Evolutionary conservation across 192 early-diverging fungal species (phyloP).

Genomic region (Entophlyctis luteolus): DNA sequence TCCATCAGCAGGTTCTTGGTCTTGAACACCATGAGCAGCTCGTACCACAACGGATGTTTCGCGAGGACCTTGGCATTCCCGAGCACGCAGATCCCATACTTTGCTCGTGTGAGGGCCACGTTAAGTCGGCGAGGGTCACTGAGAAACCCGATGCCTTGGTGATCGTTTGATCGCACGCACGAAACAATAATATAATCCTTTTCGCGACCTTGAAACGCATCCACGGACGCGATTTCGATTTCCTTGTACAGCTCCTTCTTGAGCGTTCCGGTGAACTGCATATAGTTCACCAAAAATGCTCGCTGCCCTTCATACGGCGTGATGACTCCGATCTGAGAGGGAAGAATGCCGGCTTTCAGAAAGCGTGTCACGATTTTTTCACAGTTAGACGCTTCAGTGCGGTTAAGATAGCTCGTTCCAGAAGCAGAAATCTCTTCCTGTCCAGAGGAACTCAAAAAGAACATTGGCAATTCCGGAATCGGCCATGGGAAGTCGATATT

Average conservation of each 20-base stretch:
- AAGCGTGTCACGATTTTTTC: constrained; percentile 96
- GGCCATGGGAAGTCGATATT: constrained; percentile 97
- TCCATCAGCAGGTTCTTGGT: constrained; percentile 85
- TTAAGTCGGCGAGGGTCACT: constrained; percentile 79
- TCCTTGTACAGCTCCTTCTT: constrained; percentile 95
- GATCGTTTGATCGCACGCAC: constrained; percentile 95
- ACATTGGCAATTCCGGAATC: constrained; percentile 86
- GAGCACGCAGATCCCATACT: constrained; percentile 88
- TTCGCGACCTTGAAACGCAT: constrained; percentile 98
- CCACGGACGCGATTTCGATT: constrained; percentile 97
- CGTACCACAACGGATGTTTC: constrained; percentile 93
- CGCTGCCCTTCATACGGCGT: constrained; percentile 99
- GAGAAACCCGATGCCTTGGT: constrained; percentile 94
- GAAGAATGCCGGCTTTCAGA: constrained; percentile 78
- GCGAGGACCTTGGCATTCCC: constrained; percentile 95
- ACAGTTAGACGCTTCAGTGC: constrained; percentile 92
- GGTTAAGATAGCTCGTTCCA: constrained; percentile 96
- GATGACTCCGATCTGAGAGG: constrained; percentile 93
- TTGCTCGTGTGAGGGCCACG: constrained; percentile 93
- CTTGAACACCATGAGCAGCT: constrained; percentile 91
- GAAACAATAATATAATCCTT: constrained; percentile 99
- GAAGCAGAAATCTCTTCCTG: constrained; percentile 95
- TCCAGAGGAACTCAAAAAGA: constrained; percentile 89
- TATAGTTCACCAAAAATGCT: constrained; percentile 89
- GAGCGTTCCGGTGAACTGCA: constrained; percentile 88